These are phyloP conservation scores for Saccharomyces hybrid DNA, from an alignment of 1,139 yeast species.

Conservation along the genomic window DNA sequence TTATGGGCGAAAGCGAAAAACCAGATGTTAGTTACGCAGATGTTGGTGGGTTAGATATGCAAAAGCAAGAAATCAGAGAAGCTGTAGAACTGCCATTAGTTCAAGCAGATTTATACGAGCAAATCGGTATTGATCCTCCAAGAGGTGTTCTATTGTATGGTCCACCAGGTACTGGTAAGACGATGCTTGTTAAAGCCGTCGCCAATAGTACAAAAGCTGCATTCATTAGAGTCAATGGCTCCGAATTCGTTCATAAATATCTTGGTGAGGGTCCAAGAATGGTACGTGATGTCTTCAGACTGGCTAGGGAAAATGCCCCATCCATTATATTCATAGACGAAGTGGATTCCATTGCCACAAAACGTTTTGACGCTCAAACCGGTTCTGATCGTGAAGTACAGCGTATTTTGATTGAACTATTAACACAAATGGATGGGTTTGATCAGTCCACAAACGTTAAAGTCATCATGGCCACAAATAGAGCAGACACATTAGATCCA, in stretches of 20 bases:
- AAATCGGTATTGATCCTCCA: conserved; percentile 98
- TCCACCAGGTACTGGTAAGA: conserved; percentile 99
- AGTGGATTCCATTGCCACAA: conserved; percentile 97
- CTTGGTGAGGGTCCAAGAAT: conserved; percentile 99
- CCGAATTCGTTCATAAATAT: conserved; percentile 96
- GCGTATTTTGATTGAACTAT: conserved; percentile 87
- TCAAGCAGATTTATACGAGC: conserved; percentile 91
- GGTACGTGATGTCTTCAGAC: conserved; percentile 96
- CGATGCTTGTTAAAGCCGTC: conserved; percentile 97
- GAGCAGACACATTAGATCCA: conserved; percentile 96
- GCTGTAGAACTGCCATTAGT: conserved; percentile 96
- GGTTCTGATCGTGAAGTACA: conserved; percentile 99
- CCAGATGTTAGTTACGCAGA: conserved; percentile 80
- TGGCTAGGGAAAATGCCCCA: conserved; percentile 96
- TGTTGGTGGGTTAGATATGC: conserved; percentile 98
- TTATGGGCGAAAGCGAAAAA: conserved; percentile 88
- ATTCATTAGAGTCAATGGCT: conserved; percentile 93
- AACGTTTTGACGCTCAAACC: conserved; percentile 97
- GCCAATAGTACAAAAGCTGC: conserved; percentile 95
- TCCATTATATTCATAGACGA: conserved; percentile 96
- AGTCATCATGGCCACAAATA: conserved; percentile 97
- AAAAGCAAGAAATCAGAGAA: conserved; percentile 95
- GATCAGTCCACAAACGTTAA: conserved; percentile 93
- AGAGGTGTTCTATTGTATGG: conserved; percentile 95
- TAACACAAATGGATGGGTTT: conserved; percentile 98